Evolutionary conservation across 805 yeast species (phyloP).

Genomic region (Jamesozyma jinghongensis): DNA sequence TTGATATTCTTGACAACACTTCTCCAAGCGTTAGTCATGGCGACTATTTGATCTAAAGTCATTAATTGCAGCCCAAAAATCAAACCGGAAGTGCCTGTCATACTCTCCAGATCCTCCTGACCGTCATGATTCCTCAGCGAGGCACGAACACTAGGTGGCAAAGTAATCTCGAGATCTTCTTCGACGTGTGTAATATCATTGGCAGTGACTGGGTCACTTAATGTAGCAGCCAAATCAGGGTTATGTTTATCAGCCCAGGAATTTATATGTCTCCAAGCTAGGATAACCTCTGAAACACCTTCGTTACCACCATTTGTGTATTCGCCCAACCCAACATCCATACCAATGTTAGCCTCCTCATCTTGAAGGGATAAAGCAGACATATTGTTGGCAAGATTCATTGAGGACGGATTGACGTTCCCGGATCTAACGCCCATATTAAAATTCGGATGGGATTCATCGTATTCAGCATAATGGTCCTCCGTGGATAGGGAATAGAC

Average conservation of each 20-base stretch:
- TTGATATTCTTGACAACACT: constrained; percentile 45
- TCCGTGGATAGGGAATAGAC: constrained; percentile 55
- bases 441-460: constrained; percentile 34
- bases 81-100: constrained; percentile 61
- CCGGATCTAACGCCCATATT: constrained; percentile 22
- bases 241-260: constrained; percentile 71
- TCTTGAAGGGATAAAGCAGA: constrained; percentile 8
- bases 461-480: constrained; percentile 63
- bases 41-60: constrained; percentile 71
- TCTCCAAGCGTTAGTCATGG: constrained; percentile 81
- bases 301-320: constrained; percentile 28
- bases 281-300: constrained; percentile 65
- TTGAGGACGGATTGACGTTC: constrained; percentile 11
- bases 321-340: constrained; percentile 7
- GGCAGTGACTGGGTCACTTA: constrained; percentile 69
- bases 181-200: constrained; percentile 79
- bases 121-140: constrained; percentile 83
- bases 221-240: constrained; percentile 72
- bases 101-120: constrained; percentile 68
- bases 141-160: constrained; percentile 78
- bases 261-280: constrained; percentile 86
- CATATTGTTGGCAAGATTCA: constrained; percentile 12
- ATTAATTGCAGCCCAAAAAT: constrained; percentile 72
- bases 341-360: constrained; percentile 14
- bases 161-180: constrained; percentile 59